These are phyloP conservation scores for Exophiala alcalophila DNA, from an alignment of 2,329 filamentous ascomycete genomes.

Conservation along the genomic window DNA sequence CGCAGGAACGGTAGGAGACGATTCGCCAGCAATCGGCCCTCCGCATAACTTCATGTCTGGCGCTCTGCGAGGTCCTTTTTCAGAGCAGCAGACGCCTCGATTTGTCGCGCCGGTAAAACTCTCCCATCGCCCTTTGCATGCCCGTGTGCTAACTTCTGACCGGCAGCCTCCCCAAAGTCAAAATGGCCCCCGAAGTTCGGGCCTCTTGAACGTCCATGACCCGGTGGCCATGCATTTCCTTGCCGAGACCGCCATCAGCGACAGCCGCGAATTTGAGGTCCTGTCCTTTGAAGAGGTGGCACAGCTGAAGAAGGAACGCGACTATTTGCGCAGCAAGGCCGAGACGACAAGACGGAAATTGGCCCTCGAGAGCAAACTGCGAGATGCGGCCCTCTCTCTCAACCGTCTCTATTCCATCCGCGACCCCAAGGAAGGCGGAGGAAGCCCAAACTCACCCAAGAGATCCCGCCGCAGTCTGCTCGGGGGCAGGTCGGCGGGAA, in stretches of 20 bases:
- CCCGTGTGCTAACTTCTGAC: conserved; percentile 5
- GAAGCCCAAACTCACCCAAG: conserved; percentile 50
- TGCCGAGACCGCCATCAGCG: conserved; percentile 86
- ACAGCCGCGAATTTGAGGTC: conserved; percentile 81
- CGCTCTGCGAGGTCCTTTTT: conserved; percentile 19
- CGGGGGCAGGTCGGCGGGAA: conserved; percentile 41
- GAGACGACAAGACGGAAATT: conserved; percentile 79
- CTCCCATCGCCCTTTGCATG: neutral
- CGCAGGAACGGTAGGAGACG: conserved; percentile 23
- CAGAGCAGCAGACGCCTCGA: conserved; percentile 18
- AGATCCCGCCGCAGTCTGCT: conserved; percentile 53
- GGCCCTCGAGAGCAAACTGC: conserved; percentile 85
- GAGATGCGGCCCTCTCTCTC: conserved; percentile 86
- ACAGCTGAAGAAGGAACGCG: conserved; percentile 80
- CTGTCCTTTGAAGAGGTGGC: conserved; percentile 91
- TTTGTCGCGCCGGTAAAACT: conserved; percentile 14
- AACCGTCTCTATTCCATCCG: conserved; percentile 72
- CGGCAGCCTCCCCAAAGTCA: conserved; percentile 14
- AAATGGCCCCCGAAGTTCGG: conserved; percentile 20
- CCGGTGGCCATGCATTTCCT: conserved; percentile 82
- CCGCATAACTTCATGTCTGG: conserved; percentile 18
- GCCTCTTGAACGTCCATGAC: conserved; percentile 46
- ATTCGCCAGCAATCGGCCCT: conserved; percentile 21
- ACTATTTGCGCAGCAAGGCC: conserved; percentile 69
- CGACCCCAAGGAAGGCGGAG: conserved; percentile 36